phyloP scores from a whole-genome alignment of 2,329 filamentous ascomycete genomes.

The Aspergillus felis region DNA sequence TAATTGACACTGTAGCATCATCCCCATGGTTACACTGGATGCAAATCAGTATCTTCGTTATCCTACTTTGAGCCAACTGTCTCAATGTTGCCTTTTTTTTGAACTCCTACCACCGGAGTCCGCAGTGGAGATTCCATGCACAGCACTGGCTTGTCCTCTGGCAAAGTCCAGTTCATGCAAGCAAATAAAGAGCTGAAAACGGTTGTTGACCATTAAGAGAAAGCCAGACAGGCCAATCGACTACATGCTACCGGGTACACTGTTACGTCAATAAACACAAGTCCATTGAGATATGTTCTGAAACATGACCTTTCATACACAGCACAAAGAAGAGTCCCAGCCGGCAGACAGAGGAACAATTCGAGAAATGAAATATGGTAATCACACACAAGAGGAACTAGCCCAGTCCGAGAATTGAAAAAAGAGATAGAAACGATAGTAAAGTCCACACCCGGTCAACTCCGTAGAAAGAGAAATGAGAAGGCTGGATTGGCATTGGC shows the following conservation, averaged over 20 bases:
- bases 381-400: not conserved
- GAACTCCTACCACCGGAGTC: not conserved
- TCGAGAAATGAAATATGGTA: not conserved
- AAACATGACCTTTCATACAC: not conserved
- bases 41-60: not conserved
- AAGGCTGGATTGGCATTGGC: not conserved
- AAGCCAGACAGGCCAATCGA: not conserved
- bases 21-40: not conserved
- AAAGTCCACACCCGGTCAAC: not conserved
- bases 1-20: not conserved
- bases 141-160: not conserved
- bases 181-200: not conserved
- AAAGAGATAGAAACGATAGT: constrained; percentile 6
- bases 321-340: not conserved
- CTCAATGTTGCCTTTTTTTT: not conserved
- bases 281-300: not conserved
- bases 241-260: not conserved
- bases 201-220: not conserved
- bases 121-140: not conserved
- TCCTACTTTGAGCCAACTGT: too few relatives aligned
- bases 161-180: not conserved
- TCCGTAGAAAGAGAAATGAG: not conserved
- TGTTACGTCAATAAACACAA: not conserved
- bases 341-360: not conserved
- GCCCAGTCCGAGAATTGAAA: not conserved